Conservation (phyloP, 805 yeast genomes). For the Grigorovia transvaalensis region DNA sequence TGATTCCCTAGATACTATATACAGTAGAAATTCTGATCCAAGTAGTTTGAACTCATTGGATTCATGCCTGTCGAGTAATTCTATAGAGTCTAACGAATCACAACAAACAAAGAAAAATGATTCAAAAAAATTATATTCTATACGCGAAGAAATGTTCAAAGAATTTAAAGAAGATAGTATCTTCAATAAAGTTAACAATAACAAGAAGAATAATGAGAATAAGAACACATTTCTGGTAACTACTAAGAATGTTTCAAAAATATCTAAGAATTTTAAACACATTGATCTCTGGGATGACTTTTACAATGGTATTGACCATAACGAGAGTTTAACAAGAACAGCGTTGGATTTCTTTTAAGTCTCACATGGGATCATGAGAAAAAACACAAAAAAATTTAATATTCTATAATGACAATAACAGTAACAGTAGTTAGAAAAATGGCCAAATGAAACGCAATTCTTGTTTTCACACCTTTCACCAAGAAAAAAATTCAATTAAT, state of each 20-base stretch:
- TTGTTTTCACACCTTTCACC: too few relatives aligned
- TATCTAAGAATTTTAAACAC: not conserved
- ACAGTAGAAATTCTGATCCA: not conserved
- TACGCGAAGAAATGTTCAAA: slow-evolving; percentile 19
- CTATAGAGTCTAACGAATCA: not conserved
- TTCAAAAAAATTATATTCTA: slow-evolving; percentile 4
- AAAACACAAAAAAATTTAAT: too few relatives aligned
- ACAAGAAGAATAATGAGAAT: not conserved
- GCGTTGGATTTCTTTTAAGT: not conserved
- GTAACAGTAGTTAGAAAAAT: too few relatives aligned
- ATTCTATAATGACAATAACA: not conserved
- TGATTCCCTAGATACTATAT: not conserved
- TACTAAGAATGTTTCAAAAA: not conserved
- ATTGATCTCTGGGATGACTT: not conserved
- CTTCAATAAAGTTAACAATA: not conserved
- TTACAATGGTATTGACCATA: not conserved
- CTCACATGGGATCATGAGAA: too few relatives aligned
- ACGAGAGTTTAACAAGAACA: not conserved
- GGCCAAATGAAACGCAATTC: too few relatives aligned
- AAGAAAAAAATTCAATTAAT: too few relatives aligned
- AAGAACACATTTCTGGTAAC: not conserved
- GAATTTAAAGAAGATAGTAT: slow-evolving; percentile 8
- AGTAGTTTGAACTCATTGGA: not conserved
- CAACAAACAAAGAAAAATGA: not conserved
- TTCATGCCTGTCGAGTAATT: not conserved